Percentiles rank a stretch among this genome's conserved stretches.
Conservation (phyloP, 2,329 filamentous ascomycete genomes). For the Trichoderma sp. region DNA sequence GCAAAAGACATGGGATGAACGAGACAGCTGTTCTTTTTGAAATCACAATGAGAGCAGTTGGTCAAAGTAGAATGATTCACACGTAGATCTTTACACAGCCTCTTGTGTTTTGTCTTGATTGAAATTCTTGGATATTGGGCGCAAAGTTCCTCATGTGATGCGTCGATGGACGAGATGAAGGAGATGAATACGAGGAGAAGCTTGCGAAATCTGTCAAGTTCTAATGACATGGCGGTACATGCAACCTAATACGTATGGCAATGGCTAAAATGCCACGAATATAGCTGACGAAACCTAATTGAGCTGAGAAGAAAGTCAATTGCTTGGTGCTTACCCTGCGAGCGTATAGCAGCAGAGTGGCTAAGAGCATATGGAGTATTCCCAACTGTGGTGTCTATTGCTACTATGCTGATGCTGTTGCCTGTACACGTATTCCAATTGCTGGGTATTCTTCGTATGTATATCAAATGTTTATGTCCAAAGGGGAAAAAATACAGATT, state of each 20-base stretch:
- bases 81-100: slow-evolving; percentile 10
- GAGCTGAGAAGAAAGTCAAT: neutral
- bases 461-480: neutral
- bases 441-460: neutral
- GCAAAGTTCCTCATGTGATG: neutral
- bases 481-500: neutral
- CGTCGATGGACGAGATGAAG: neutral
- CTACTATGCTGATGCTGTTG: neutral
- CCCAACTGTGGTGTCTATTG: neutral
- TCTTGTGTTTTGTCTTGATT: neutral
- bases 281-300: neutral
- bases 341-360: neutral
- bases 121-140: neutral
- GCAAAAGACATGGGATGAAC: slow-evolving; percentile 15
- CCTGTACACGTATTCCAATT: neutral
- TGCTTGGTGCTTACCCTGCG: neutral
- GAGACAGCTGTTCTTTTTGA: neutral
- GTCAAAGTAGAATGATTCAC: neutral
- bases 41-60: neutral
- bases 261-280: neutral
- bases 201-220: neutral
- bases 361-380: neutral
- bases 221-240: neutral
- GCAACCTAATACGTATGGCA: neutral
- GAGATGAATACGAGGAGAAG: neutral